A percentile compares a stretch with the other conserved stretches of the same genome.
phyloP scores from a whole-genome alignment of 768 basidiomycete genomes.

The Pulveroboletus ravenelii region DNA sequence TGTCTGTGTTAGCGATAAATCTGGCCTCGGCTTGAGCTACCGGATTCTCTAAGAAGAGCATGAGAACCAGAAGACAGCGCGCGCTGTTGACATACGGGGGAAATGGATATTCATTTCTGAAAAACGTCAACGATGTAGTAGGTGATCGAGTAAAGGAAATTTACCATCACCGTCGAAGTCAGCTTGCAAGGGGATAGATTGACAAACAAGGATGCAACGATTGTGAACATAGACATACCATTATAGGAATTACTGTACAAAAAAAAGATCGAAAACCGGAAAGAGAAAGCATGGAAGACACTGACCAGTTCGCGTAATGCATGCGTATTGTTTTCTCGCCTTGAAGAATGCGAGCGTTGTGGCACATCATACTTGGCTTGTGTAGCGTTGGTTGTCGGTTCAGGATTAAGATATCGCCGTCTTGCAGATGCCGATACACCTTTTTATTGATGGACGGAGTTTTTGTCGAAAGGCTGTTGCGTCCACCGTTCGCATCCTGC shows the following conservation, averaged over 20 bases:
- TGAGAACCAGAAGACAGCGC: neutral
- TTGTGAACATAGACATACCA: conserved; percentile 43
- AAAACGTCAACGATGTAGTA: conserved; percentile 3
- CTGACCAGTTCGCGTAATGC: conserved; percentile 99
- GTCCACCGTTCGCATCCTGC: conserved; percentile 56
- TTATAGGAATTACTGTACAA: conserved; percentile 88
- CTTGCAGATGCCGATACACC: conserved; percentile 89
- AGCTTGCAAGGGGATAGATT: conserved; percentile 38
- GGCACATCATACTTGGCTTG: conserved; percentile 99
- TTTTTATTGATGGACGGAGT: conserved; percentile 90
- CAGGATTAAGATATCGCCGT: conserved; percentile 92
- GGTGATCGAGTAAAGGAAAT: conserved; percentile 16
- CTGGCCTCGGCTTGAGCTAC: conserved; percentile 91
- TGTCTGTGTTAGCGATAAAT: conserved; percentile 95
- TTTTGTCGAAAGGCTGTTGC: conserved; percentile 64
- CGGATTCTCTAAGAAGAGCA: conserved; percentile 67
- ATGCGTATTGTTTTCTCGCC: conserved; percentile 99
- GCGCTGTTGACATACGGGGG: conserved; percentile 61
- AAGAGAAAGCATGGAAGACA: conserved; percentile 11
- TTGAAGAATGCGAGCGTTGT: conserved; percentile 83
- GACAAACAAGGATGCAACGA: conserved; percentile 4
- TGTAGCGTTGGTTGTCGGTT: conserved; percentile 98
- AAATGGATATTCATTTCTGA: conserved; percentile 99
- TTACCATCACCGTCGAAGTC: conserved; percentile 91
- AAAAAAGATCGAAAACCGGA: conserved; percentile 5